Evolutionary conservation across 768 basidiomycete genomes (phyloP).

Genomic region (Rhodotorula sphaerocarpa): DNA sequence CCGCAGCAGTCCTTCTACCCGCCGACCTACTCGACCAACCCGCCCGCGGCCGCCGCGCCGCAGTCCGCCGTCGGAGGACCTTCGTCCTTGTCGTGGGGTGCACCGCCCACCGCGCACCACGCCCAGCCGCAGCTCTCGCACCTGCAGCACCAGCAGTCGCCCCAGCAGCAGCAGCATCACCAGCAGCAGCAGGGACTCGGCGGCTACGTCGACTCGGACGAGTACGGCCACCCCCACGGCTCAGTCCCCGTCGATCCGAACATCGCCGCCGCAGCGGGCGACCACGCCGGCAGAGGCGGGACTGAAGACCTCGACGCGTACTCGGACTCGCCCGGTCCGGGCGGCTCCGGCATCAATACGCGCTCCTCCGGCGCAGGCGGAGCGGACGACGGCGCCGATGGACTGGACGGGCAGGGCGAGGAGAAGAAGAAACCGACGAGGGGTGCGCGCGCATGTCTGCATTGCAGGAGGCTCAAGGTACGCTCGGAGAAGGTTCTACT

Average conservation of each 20-base stretch:
- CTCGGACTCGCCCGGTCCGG: slow-evolving; percentile 3
- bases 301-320: neutral
- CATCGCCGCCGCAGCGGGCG: neutral
- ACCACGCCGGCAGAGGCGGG: neutral
- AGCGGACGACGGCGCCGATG: neutral
- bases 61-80: too few relatives aligned
- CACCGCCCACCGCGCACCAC: neutral
- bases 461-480: slow-evolving; percentile 81
- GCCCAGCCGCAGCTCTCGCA: neutral
- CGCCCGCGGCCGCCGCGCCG: too few relatives aligned
- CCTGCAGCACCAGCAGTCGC: neutral
- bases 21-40: neutral
- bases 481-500: slow-evolving; percentile 48
- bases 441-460: slow-evolving; percentile 68
- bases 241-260: too few relatives aligned
- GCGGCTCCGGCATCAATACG: too few relatives aligned
- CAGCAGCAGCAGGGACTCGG: too few relatives aligned
- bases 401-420: neutral
- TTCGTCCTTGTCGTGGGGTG: neutral
- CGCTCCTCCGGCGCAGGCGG: neutral
- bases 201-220: neutral
- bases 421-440: slow-evolving; percentile 38
- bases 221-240: too few relatives aligned
- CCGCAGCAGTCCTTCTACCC: slow-evolving; percentile 1
- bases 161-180: too few relatives aligned